A percentile compares a stretch with the other conserved stretches of the same genome.
Evolutionary conservation across 805 yeast genomes (phyloP).

Genomic region (Lachancea nothofagi): DNA sequence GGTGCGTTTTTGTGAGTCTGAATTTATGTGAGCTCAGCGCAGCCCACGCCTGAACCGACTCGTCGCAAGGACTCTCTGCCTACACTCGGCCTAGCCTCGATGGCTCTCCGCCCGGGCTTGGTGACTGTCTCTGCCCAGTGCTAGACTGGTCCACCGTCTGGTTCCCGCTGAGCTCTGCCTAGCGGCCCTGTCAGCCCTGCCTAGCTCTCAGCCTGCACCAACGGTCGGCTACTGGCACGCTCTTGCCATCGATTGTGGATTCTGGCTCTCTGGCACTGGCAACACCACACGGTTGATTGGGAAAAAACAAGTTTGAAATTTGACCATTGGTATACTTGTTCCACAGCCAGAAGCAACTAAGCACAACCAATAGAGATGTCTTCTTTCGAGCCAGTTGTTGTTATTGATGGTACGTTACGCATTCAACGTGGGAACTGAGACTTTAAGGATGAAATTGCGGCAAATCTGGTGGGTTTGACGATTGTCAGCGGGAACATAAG

Average conservation of each 20-base stretch:
- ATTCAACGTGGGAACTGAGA: background rate
- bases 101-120: background rate
- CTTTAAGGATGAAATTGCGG: background rate
- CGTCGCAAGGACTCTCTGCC: background rate
- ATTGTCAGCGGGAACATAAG: too few relatives aligned
- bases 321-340: slow-evolving; percentile 5
- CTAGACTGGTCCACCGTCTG: background rate
- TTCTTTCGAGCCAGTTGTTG: slow-evolving; percentile 93
- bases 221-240: too few relatives aligned
- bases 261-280: background rate
- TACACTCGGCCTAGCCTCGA: background rate
- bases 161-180: background rate
- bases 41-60: background rate
- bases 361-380: slow-evolving; percentile 36
- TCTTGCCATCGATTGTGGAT: too few relatives aligned
- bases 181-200: background rate
- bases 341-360: slow-evolving; percentile 7
- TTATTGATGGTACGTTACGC: slow-evolving; percentile 81
- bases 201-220: too few relatives aligned
- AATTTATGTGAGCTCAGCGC: background rate
- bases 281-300: slow-evolving; percentile 2
- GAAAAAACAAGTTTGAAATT: slow-evolving; percentile 7
- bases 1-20: background rate
- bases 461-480: too few relatives aligned
- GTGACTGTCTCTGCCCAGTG: background rate